These are phyloP conservation scores for Quercus robur DNA, from an alignment of 306 rosid species.

Conservation along the genomic window DNA sequence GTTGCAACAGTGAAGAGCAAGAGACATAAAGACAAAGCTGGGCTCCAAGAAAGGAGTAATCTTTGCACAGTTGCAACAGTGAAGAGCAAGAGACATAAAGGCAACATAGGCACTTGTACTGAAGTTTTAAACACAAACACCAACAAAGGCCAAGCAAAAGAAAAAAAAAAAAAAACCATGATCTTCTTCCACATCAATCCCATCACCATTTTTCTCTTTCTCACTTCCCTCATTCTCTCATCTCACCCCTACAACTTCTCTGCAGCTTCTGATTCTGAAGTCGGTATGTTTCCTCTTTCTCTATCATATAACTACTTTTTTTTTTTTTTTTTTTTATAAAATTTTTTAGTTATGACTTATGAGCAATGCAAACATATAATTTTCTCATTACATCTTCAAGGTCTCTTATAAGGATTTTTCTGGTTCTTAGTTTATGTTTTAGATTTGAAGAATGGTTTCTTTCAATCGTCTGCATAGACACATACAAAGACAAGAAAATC, in stretches of 20 bases:
- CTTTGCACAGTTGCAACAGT: too few relatives aligned
- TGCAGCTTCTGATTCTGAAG: constrained; percentile 37
- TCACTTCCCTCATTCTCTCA: constrained; percentile 20
- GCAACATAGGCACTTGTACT: not conserved
- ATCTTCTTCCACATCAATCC: not conserved
- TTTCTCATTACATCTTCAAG: not conserved
- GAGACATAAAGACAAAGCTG: not conserved
- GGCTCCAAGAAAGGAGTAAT: too few relatives aligned
- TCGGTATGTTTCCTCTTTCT: constrained; percentile 34
- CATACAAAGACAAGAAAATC: not conserved
- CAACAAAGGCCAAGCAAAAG: not conserved
- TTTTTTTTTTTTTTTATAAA: not conserved
- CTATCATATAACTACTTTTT: not conserved
- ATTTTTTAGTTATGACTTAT: not conserved
- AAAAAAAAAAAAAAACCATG: not conserved
- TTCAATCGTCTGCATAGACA: not conserved
- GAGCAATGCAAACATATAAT: not conserved
- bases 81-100: not conserved
- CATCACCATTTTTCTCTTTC: constrained; percentile 16
- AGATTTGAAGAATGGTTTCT: not conserved
- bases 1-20: too few relatives aligned
- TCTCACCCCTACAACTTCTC: constrained; percentile 21
- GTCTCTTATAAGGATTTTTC: not conserved
- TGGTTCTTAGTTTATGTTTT: not conserved
- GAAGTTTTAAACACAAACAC: not conserved